Base-by-base conservation (phyloP, 176 grass and related monocot species). In the Triticum timopheevii region DNA sequence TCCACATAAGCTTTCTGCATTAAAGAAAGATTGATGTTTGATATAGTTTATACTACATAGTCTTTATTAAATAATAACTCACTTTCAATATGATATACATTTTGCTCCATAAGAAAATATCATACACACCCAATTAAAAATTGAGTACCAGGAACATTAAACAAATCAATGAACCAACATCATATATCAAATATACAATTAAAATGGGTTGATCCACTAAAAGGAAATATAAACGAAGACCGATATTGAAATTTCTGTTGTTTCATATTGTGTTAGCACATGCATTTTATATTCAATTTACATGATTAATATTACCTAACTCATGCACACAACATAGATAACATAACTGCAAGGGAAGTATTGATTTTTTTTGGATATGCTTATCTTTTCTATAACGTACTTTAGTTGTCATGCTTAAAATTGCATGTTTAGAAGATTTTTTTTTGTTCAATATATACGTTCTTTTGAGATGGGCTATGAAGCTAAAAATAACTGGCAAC, bases 1-100 rank as follows among this genome's bases (percentile, higher is more conserved):
- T 94, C 92, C 92, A 94, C 90, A 94, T 97, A 69, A 97, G 88
- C 71, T 91, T 75, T 78, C 92, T 94, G 83, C 24, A 80, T 42
- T 68, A 76, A 15, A 56, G 8, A 1, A 72, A 30, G 28, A 5
- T 12, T 76, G 3, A 54, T 56, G 47, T 77, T 56, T 31, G 45
- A 22, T 16, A 76, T 20, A 54, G 25, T 22, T 54, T 16, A 19
- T 28, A 65, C 56, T 13, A 45, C 16, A 28, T 17, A 12, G 3
- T 65, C 1, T 65, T 42, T 65, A 10, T 80, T 80, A 45, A 80
- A 44, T 22, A 66, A 6, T 47, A 49, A 49, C 39, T 47, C 25
- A 22, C 8, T 25, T 49, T 17, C 30, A 20, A 22, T 65, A 44
- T 16, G 8, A 1, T 27, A 77, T 20, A 22, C 6, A 58, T 58